phyloP scores from a whole-genome alignment of 225 moss, liverwort and hornwort genomes.

The Pseudisothecium myosuroides region DNA sequence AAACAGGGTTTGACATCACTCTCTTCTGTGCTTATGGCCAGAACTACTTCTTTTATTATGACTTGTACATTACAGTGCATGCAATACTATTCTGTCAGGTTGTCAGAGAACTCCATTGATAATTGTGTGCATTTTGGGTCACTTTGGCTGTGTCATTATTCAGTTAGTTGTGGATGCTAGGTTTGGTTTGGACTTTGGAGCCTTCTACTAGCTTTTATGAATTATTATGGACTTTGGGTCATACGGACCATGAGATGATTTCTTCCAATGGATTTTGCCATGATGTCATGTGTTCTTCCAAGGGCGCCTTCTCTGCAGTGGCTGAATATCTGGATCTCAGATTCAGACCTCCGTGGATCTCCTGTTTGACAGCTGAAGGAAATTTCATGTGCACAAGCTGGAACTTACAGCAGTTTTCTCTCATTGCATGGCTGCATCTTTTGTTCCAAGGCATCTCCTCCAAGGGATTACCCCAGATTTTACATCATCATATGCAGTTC shows the following conservation, averaged over 20 bases:
- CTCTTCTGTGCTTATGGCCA: background rate
- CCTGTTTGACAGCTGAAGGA: background rate
- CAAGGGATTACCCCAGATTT: background rate
- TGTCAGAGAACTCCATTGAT: background rate
- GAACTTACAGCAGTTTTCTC: too few species aligned
- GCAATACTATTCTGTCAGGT: too few species aligned
- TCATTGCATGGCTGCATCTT: background rate
- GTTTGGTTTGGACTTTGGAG: background rate
- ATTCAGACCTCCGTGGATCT: background rate
- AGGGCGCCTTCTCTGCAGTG: rapidly evolving
- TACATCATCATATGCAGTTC: background rate
- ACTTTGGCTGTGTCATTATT: background rate
- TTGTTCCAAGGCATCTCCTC: background rate
- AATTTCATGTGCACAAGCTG: background rate
- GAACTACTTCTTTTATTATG: background rate
- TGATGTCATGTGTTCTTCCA: background rate
- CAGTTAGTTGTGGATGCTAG: background rate
- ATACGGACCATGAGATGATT: background rate
- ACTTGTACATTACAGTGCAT: too few species aligned
- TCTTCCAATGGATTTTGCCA: background rate
- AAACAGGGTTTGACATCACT: background rate
- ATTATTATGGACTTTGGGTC: background rate
- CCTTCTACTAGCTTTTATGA: background rate
- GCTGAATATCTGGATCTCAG: rapidly evolving
- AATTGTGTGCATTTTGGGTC: background rate